phyloP scores from a whole-genome alignment of 164 flowering plant species.

The Platanus orientalis region DNA sequence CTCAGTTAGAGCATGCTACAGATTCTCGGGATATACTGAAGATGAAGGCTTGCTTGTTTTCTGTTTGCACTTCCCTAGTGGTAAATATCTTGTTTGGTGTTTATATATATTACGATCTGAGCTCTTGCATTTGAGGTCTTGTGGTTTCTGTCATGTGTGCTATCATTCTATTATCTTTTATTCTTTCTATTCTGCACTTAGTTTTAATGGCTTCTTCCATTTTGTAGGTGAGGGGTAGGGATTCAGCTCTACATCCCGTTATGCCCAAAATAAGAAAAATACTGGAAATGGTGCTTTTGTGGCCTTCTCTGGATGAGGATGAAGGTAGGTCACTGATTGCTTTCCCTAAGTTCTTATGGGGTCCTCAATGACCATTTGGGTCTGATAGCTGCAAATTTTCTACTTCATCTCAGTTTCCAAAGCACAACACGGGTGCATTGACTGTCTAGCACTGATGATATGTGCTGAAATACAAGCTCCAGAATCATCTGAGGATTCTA shows the following conservation, averaged over 20 bases:
- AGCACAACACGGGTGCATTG: conserved; percentile 90
- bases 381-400: conserved; percentile 9
- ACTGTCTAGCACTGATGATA: conserved; percentile 78
- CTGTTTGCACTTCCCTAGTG: conserved; percentile 77
- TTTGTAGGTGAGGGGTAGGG: conserved; percentile 49
- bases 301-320: conserved; percentile 60
- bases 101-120: neutral
- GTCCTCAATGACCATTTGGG: neutral
- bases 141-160: neutral
- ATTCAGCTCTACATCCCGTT: conserved; percentile 35
- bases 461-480: conserved; percentile 64
- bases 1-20: conserved; percentile 44
- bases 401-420: conserved; percentile 52
- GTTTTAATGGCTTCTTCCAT: conserved; percentile 1
- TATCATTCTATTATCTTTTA: neutral
- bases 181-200: neutral
- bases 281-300: conserved; percentile 45
- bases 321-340: conserved; percentile 44
- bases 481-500: conserved; percentile 17
- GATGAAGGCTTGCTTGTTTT: conserved; percentile 73
- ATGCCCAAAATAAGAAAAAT: conserved; percentile 40
- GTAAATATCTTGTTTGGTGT: conserved; percentile 30
- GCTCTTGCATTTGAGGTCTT: neutral
- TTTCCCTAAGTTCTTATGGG: neutral
- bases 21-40: conserved; percentile 36